Evolutionary conservation across 148 eudicot genomes (phyloP).

Genomic region (Pouteria glomerata): DNA sequence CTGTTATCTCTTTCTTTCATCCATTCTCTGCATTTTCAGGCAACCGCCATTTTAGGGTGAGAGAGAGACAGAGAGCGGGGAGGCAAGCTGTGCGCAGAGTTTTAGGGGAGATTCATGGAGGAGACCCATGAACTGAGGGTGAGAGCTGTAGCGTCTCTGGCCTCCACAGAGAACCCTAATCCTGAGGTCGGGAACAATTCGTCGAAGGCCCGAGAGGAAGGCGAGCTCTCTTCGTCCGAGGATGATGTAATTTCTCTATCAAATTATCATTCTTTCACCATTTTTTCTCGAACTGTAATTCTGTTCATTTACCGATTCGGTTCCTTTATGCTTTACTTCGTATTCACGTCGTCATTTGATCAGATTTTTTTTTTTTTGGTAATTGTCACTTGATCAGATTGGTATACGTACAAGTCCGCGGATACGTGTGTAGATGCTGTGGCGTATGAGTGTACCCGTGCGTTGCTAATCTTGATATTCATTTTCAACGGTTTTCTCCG

Average conservation of each 20-base stretch:
- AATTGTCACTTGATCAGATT: too few relatives aligned
- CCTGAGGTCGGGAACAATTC: constrained; percentile 2
- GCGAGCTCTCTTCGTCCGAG: constrained; percentile 33
- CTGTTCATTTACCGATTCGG: background rate
- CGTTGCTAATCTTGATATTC: background rate
- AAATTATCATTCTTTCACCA: constrained; percentile 3
- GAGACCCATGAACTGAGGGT: constrained; percentile 1
- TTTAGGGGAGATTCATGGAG: too few relatives aligned
- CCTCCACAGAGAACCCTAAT: constrained; percentile 2
- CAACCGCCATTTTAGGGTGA: background rate
- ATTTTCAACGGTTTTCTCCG: background rate
- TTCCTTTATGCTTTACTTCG: background rate
- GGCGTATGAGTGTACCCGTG: background rate
- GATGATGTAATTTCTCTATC: constrained; percentile 20
- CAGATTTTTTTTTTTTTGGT: background rate
- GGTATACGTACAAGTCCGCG: background rate
- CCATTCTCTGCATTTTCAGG: background rate
- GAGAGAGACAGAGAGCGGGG: too few relatives aligned
- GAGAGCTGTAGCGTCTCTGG: background rate
- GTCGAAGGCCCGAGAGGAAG: constrained; percentile 25
- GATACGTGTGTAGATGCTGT: background rate
- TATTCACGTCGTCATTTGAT: background rate
- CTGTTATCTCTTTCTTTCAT: background rate
- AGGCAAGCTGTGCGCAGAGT: too few relatives aligned
- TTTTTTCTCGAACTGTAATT: background rate